phyloP scores from a whole-genome alignment of 2,329 filamentous ascomycete species.

The Colletotrichum sp. region DNA sequence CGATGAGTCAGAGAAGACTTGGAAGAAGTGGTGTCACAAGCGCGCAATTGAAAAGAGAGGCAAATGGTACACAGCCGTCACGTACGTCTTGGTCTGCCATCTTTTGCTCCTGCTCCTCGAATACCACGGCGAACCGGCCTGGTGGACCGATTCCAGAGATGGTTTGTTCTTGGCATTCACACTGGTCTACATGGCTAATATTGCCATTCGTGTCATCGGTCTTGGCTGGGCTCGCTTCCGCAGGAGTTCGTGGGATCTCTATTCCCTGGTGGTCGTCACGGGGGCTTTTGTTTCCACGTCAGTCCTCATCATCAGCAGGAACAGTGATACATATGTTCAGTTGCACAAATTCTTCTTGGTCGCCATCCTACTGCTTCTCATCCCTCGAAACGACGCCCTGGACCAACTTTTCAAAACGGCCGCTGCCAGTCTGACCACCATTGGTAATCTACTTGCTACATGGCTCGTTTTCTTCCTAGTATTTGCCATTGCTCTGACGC shows the following conservation, averaged over 20 bases:
- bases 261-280: conserved; percentile 78
- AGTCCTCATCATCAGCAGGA: conserved; percentile 70
- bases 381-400: conserved; percentile 94
- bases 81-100: conserved; percentile 80
- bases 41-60: conserved; percentile 93
- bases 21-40: conserved; percentile 95
- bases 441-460: conserved; percentile 90
- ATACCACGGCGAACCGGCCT: conserved; percentile 75
- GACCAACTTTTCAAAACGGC: conserved; percentile 99
- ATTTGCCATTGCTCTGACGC: conserved; percentile 94
- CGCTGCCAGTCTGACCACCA: conserved; percentile 88
- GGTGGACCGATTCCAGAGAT: conserved; percentile 76
- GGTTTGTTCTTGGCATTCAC: conserved; percentile 82
- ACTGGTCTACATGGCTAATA: conserved; percentile 81
- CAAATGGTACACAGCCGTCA: conserved; percentile 86
- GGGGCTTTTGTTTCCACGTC: conserved; percentile 82
- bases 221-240: conserved; percentile 92
- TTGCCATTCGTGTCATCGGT: conserved; percentile 83
- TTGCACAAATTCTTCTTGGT: conserved; percentile 95
- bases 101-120: conserved; percentile 84
- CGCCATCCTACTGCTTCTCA: conserved; percentile 85
- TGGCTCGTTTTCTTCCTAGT: conserved; percentile 98
- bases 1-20: conserved; percentile 74
- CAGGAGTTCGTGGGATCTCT: conserved; percentile 94
- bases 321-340: conserved; percentile 71